phyloP scores from a whole-genome alignment of 2,329 filamentous ascomycete species.

The Trichoderma brevicompactum region DNA sequence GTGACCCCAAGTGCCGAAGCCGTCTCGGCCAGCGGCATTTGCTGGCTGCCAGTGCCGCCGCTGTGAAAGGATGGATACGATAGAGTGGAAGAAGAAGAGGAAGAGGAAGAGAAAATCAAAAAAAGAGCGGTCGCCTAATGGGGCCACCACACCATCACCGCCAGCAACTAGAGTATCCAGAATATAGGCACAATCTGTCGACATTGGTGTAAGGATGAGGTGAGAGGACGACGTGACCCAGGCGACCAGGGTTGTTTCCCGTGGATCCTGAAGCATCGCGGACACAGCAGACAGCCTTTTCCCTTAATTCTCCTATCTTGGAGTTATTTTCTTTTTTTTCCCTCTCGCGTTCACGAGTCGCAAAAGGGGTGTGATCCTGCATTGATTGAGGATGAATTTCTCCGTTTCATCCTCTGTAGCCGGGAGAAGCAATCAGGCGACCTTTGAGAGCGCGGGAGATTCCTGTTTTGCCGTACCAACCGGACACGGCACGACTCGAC shows the following conservation, averaged over 20 bases:
- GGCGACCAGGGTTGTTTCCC: conserved; percentile 3
- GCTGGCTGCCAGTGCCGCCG: not conserved
- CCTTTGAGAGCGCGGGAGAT: not conserved
- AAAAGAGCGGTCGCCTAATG: conserved; percentile 9
- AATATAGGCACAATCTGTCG: conserved; percentile 5
- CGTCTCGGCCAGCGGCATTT: conserved; percentile 17
- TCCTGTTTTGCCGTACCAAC: conserved; percentile 9
- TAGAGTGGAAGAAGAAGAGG: not conserved
- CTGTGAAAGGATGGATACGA: not conserved
- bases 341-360: not conserved
- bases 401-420: not conserved
- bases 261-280: not conserved
- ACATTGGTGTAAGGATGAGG: conserved; percentile 25
- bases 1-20: conserved; percentile 25
- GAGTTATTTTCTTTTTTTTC: not conserved
- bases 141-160: conserved; percentile 24
- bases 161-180: not conserved
- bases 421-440: conserved; percentile 15
- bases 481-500: not conserved
- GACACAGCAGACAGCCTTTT: not conserved
- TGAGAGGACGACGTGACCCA: conserved; percentile 16
- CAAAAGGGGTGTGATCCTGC: not conserved
- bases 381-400: conserved; percentile 6
- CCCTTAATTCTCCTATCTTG: not conserved
- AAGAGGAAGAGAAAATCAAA: not conserved